phyloP scores from a whole-genome alignment of 1,139 yeast species.

The Magnusiomyces tetraspermus region DNA sequence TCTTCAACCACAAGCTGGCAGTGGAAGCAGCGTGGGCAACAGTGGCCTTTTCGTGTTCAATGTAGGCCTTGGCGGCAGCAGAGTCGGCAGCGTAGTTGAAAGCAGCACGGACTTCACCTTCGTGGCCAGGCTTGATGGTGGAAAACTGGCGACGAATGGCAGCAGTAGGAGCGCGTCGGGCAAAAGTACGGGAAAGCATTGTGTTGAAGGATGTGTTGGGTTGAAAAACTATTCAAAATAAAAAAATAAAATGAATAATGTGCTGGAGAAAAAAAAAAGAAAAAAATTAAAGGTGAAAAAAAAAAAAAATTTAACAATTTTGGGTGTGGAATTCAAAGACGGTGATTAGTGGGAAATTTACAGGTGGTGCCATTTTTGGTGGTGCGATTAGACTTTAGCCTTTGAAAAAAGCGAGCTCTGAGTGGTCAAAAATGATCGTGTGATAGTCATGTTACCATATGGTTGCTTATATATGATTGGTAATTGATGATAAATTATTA shows the following conservation, averaged over 20 bases:
- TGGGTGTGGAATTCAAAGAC: background rate
- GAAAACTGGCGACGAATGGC: constrained; percentile 20
- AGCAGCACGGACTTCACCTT: constrained; percentile 28
- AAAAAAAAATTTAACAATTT: background rate
- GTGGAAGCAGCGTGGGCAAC: constrained; percentile 71
- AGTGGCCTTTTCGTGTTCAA: constrained; percentile 45
- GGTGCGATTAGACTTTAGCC: background rate
- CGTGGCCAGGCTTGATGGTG: constrained; percentile 24
- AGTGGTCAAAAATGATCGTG: background rate
- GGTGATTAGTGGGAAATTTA: background rate
- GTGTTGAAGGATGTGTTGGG: constrained; percentile 4
- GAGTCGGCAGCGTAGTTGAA: constrained; percentile 35
- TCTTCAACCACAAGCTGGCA: constrained; percentile 73
- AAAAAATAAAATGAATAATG: too few species aligned
- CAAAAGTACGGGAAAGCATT: constrained; percentile 16
- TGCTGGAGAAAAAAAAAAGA: constrained; percentile 2
- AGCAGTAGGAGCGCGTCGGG: constrained; percentile 17
- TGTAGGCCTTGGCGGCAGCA: constrained; percentile 48
- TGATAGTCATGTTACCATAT: background rate
- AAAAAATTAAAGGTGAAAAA: background rate
- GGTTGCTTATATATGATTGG: background rate
- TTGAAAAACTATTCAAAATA: background rate
- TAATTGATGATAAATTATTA: background rate
- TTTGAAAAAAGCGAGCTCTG: background rate
- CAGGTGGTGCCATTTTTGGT: constrained; percentile 6